A percentile compares a stretch with the other conserved stretches of the same genome.
Conservation (phyloP, 2,329 filamentous ascomycete species). For the Colletotrichum higginsianum region DNA sequence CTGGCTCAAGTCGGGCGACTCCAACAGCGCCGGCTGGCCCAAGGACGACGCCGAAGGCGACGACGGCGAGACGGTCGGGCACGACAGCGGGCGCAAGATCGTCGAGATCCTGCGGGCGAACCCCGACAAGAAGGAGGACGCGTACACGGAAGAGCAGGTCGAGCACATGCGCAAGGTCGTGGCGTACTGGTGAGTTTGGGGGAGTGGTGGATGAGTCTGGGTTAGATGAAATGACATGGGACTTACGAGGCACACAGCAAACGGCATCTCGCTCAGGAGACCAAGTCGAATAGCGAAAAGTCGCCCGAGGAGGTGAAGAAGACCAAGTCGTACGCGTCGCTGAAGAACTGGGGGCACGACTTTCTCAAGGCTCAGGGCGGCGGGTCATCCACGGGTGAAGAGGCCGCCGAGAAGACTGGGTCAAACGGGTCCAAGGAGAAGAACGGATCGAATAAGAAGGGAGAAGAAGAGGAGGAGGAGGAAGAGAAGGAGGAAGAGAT, state of each 20-base stretch:
- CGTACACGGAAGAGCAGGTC: constrained; percentile 70
- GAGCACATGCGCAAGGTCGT: constrained; percentile 75
- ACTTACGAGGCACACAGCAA: constrained; percentile 56
- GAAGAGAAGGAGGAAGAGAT: constrained; percentile 47
- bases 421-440: constrained; percentile 30
- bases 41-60: constrained; percentile 68
- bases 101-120: constrained; percentile 75
- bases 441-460: constrained; percentile 42
- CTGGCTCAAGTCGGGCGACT: constrained; percentile 74
- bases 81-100: constrained; percentile 75
- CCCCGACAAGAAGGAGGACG: constrained; percentile 67
- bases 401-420: constrained; percentile 18
- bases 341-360: constrained; percentile 76
- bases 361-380: constrained; percentile 57
- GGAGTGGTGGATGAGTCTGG: not conserved
- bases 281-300: constrained; percentile 69
- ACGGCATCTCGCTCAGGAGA: constrained; percentile 76
- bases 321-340: constrained; percentile 69
- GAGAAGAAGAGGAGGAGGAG: constrained; percentile 44
- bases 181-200: constrained; percentile 66
- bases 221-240: not conserved
- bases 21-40: constrained; percentile 70
- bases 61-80: constrained; percentile 74
- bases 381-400: constrained; percentile 10
- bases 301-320: constrained; percentile 59